Conservation (phyloP, 495 filamentous ascomycete species). For the Glarea lozoyensis region DNA sequence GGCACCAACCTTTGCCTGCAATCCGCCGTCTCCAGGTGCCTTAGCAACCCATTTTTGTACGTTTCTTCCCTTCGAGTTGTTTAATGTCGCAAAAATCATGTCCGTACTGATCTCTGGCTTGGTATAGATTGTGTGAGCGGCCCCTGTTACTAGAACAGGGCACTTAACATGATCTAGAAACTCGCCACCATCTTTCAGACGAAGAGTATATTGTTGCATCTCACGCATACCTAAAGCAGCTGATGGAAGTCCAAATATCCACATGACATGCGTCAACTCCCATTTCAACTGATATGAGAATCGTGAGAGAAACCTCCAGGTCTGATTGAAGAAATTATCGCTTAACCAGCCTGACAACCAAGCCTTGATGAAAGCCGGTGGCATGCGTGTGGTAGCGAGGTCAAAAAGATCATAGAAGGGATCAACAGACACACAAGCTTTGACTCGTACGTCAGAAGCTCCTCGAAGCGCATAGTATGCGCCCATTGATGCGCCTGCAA, state of each 20-base stretch:
- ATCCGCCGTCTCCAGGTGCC: constrained; percentile 9
- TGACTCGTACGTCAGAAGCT: constrained; percentile 32
- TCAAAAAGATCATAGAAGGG: constrained; percentile 30
- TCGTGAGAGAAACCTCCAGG: constrained; percentile 3
- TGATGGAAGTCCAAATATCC: constrained; percentile 18
- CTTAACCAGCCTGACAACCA: constrained; percentile 26
- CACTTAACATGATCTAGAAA: constrained; percentile 13
- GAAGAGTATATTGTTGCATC: constrained; percentile 6
- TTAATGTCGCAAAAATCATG: constrained; percentile 10
- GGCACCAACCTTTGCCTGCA: constrained; percentile 22
- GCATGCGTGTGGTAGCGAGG: constrained; percentile 23
- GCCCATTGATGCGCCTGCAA: constrained; percentile 33
- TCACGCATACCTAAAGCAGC: constrained; percentile 17
- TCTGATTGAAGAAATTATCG: constrained; percentile 22
- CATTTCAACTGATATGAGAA: constrained; percentile 26
- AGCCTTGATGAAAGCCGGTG: constrained; percentile 20
- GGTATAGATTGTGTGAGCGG: constrained; percentile 2
- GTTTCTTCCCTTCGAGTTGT: constrained; percentile 5
- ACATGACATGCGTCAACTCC: constrained; percentile 23
- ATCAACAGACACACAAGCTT: constrained; percentile 36
- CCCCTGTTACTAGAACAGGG: constrained; percentile 20
- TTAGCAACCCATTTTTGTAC: constrained; percentile 16
- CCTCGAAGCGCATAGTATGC: constrained; percentile 35
- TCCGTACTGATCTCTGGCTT: constrained; percentile 9
- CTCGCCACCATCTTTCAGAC: neutral